Evolutionary conservation across 139 green algal genomes (phyloP).

Genomic region (Asterochloris erici): DNA sequence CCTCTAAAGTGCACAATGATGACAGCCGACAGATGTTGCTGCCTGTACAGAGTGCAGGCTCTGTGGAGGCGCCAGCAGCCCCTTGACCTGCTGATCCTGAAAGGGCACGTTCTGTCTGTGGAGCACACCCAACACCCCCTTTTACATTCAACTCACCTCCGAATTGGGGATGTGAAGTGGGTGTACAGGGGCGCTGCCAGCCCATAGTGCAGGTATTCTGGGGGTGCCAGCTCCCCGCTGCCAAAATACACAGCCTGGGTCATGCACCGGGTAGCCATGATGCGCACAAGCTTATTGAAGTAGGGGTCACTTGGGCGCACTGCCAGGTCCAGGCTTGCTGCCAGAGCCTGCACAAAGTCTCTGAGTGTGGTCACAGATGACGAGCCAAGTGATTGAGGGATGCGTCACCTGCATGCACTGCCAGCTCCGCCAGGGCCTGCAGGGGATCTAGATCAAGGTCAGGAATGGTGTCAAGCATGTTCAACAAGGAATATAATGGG

Average conservation of each 20-base stretch:
- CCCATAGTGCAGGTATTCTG: slow-evolving; percentile 89
- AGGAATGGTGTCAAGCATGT: no score
- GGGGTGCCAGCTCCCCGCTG: slow-evolving; percentile 40
- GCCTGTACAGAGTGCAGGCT: no score
- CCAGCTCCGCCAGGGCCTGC: background rate
- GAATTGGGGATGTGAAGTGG: slow-evolving; percentile 97
- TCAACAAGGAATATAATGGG: no score
- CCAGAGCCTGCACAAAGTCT: slow-evolving; percentile 43
- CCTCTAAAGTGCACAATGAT: no score
- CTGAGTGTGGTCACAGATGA: background rate
- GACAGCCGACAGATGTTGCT: no score
- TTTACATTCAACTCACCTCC: slow-evolving; percentile 38
- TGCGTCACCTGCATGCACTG: background rate
- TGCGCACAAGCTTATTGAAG: slow-evolving; percentile 98
- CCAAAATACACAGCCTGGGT: slow-evolving; percentile 85
- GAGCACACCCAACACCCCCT: no score
- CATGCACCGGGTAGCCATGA: slow-evolving; percentile 98
- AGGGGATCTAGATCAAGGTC: background rate
- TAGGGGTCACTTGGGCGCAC: slow-evolving; percentile 76
- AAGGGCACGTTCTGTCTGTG: no score
- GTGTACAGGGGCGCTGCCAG: slow-evolving; percentile 92
- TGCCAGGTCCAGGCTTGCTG: slow-evolving; percentile 72
- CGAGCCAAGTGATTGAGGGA: no score
- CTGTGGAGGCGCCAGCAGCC: no score
- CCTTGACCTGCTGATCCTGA: no score